Conservation (phyloP, 495 filamentous ascomycete species). For the Penicillium maclennaniae region DNA sequence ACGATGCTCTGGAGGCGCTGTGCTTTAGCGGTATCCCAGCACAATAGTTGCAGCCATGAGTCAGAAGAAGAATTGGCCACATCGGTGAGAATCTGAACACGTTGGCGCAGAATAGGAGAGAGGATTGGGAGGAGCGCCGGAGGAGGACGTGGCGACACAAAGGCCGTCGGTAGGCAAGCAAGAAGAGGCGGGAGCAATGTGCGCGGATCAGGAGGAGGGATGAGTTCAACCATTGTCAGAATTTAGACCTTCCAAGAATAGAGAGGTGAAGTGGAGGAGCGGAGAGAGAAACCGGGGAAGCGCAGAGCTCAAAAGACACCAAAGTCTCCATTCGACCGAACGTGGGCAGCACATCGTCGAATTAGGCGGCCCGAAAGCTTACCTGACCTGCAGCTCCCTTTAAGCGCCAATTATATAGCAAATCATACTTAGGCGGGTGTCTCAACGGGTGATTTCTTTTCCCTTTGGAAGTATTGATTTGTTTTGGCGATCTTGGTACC, state of each 20-base stretch:
- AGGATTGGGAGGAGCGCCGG: constrained; percentile 75
- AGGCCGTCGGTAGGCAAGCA: constrained; percentile 80
- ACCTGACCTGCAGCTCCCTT: neutral
- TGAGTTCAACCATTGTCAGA: constrained; percentile 47
- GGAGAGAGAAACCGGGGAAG: neutral
- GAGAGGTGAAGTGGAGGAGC: constrained; percentile 3
- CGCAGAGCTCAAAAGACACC: neutral
- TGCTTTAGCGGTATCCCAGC: constrained; percentile 69
- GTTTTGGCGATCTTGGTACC: neutral
- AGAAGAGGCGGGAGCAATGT: constrained; percentile 71
- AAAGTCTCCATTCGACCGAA: constrained; percentile 32
- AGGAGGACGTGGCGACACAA: constrained; percentile 72
- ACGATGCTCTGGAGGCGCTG: constrained; percentile 63
- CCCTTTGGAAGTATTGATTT: neutral
- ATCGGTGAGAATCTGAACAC: constrained; percentile 70
- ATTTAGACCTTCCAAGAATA: neutral
- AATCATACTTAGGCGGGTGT: neutral
- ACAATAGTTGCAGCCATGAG: constrained; percentile 88
- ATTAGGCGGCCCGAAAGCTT: constrained; percentile 15
- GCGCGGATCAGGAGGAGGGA: constrained; percentile 61
- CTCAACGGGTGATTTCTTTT: neutral
- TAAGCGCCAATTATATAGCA: neutral
- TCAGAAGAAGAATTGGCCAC: constrained; percentile 54
- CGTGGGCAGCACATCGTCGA: constrained; percentile 18
- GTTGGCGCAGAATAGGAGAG: constrained; percentile 86